Base-by-base conservation (phyloP, 495 filamentous ascomycete species). In the Talaromyces nanjingensis region DNA sequence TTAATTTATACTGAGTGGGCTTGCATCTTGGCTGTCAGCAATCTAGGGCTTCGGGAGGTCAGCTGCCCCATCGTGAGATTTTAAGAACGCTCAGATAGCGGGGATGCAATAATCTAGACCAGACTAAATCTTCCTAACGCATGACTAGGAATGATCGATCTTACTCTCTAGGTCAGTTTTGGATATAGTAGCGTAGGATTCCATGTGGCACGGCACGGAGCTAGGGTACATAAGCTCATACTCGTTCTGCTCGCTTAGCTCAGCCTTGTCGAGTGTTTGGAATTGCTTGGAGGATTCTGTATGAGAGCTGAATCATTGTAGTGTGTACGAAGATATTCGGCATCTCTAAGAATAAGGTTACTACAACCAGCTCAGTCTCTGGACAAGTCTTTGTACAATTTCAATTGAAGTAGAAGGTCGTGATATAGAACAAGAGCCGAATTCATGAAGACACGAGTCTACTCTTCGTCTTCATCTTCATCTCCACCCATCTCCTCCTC, bases 401-500 rank as follows among this genome's bases (percentile, higher is more conserved):
- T 16, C 4, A 2, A 42, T 42, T 42, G 37, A 16, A 9, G 14
- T n/a, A 16, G 14, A 16, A 16, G 37, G 37, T 42, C 37, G 4
- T 42, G 14, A 4, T 16, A 14, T n/a, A 42, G 14, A 42, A 42
- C 37, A 42, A 42, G 37, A 42, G 37, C 14, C 3, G 11, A 16
- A 42, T 4, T 11, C 12, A 39, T 16, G 12, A 16, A 16, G 8
- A 39, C 27, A 8, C 12, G 3, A 42, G 4, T 16, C 37, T 42
- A 42, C 37, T 42, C 37, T 42, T 42, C 37, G 14, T 42, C 37
- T 3, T n/a, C 14, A 16, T 42, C 37, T 16, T 3, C 37, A 16
- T 33, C 56, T 22, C 72, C 22, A 24, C 22, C 22, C 1, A 24
- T 24, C 22, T 24, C 73, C 6, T 76, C 73, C 7, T 76, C 73